Evolutionary conservation across 805 yeast genomes (phyloP), one percentile per base, ranked within the genome.

Genomic region (Metschnikowia noctiluminum): DNA sequence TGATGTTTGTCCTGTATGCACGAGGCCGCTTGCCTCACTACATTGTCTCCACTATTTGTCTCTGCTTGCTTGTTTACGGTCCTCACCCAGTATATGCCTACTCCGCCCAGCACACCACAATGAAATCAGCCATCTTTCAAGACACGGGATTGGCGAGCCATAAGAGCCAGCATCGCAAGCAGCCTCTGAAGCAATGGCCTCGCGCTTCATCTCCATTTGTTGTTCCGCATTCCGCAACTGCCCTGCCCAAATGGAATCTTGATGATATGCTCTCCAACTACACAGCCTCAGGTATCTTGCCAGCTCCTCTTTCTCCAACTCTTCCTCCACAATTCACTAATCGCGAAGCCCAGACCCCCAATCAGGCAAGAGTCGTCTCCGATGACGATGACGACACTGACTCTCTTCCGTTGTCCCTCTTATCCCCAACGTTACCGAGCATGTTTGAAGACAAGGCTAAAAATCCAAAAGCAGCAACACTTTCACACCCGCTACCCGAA

Each of bases 221-320:
- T 12, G 46, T 42, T 14, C 40, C 55, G 13, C 13, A 44, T 3
- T 38, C 45, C 16, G 35, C 50, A 21, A 34, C 45, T 16, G 35
- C 47, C 21, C 44, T 46, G 30, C 45, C 50, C 7, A 50, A 42
- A 13, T 70, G 77, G 77, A 70, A 70, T 50, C 52, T 73, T 42
- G 75, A 73, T 41, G 76, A 72, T 16, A 59, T 73, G 62, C 48
- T 71, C 30, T 26, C 57, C 32, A 58, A 67, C 28, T 73, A 70
- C 54, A 60, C 63, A 12, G 67, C 68, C 6, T 53, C 57, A 7
- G 71, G 72, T 2, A 30, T 43, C 2, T 61, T 73, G 38, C 77
- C 77, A 6, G 67, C 71, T 0, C 66, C 65, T 7, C 59, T 73
- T 27, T 70, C 75, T 7, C 77, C 77, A 1, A 65, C 71, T 1